Base-by-base conservation (phyloP, 306 rosid species). In the Vicia sativa region DNA sequence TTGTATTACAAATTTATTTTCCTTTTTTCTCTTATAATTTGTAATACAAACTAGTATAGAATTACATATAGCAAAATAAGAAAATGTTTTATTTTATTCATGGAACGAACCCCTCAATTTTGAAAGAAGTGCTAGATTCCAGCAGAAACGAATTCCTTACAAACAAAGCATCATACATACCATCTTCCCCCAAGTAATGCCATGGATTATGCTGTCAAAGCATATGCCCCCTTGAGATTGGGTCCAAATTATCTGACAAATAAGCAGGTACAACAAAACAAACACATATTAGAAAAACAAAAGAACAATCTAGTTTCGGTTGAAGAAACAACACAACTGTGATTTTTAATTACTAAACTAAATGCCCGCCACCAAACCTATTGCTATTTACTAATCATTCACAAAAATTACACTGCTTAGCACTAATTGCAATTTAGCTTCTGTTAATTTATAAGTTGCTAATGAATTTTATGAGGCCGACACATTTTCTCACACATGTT, bases 191-290 rank as follows among this genome's bases (percentile, higher is more conserved):
- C 62, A 42, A 15, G 61, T 66, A 72, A 71, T 44, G 84, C 69
- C 73, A 65, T 65, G 50, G 39, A 70, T 75, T 23, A 35, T 63
- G 70, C 74, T 50, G 58, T 39, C 52, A 38, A 23, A 15, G 59
- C 74, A 79, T 79, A 75, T 79, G 77, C 70, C 3, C 50, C 38
- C 6, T 56, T 48, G 49, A 34, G 65, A 67, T 67, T 67, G 14
- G 60, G 23, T 67, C 54, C 71, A 61, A 18, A 61, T 61, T 49
- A 62, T 44, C 61, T 70, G 78, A 72, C 70, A 71, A 7, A 7
- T 41, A 66, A 39, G 49, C 2, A 11, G n/a, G 2, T 29, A 37
- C 48, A 31, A 6, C 1, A 1, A 34, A 34, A 48, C 26, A 48
- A 48, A 48, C 21, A 48, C 16, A 2, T 1, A 25, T n/a, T 52